Base-by-base conservation (phyloP, 2,329 filamentous ascomycete genomes). In the Pseudocercospora eumusae region DNA sequence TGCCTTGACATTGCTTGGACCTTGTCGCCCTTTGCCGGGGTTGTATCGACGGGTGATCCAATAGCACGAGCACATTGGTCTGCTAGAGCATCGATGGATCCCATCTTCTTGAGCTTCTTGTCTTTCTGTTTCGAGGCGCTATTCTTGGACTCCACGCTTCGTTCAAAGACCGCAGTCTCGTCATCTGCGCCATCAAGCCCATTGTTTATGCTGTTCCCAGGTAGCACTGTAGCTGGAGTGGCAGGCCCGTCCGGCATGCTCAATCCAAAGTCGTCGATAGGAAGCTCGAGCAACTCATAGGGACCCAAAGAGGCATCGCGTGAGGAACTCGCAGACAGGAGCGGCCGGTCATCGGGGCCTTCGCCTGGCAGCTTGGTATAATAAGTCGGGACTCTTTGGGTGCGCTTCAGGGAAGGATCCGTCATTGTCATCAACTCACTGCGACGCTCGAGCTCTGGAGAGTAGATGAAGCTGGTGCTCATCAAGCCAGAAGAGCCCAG, bases 61-160 rank as follows among this genome's bases (percentile, higher is more conserved):
- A 15, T 42, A 28, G 45, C 31, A 28, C 54, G 45, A 25, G 55
- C 47, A 25, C 60, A 65, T 33, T 68, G 60, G 20, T 68, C 58
- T 44, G 71, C 67, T 59, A 73, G 56, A 15, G 69, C 71, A 50
- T 72, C 68, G 4, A 73, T 61, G 3, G 70, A 73, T 11, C 63
- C 53, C 64, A 71, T 70, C 23, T 65, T 62, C 50, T 68, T 68
- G 20, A 70, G 49, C 11, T 44, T 65, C 27, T 62, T 64, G 40
- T 63, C 61, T 11, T 62, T 57, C 36, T 64, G 68, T 33, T 66
- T 63, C 31, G 65, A 53, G 3, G 60, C 56, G 27, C 56, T 52
- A 20, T 65, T 56, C 23, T 55, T 57, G 49, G 62, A 60, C 53
- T 69, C 67, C n/a, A 71, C 70, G 47, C 67, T 68, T 15, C 70